Conservation (phyloP, 2,329 filamentous ascomycete genomes). For the Cordyceps cateniannulata region DNA sequence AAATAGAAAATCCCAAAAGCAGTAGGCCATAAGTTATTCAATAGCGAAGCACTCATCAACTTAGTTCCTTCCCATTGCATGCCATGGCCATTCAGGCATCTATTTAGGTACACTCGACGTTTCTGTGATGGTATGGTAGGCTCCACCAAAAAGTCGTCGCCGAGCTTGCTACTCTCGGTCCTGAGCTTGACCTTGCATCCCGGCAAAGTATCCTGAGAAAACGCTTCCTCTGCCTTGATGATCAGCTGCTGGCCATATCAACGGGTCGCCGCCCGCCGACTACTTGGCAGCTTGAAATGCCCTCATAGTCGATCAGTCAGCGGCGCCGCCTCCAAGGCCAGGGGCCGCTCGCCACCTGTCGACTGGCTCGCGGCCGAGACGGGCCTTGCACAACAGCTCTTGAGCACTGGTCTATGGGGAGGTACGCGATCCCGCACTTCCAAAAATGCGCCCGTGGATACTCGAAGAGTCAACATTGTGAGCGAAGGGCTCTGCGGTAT, state of each 20-base stretch:
- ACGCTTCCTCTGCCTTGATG: not conserved
- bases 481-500: slow-evolving; percentile 44
- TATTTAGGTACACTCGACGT: not conserved
- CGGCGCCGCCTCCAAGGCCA: not conserved
- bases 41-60: no score
- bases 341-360: not conserved
- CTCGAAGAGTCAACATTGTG: slow-evolving; percentile 45
- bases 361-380: slow-evolving; percentile 1
- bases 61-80: no score
- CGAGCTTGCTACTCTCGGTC: not conserved
- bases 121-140: not conserved
- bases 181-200: not conserved
- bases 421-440: not conserved
- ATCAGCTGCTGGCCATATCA: not conserved
- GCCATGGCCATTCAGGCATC: not conserved
- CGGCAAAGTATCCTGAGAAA: not conserved
- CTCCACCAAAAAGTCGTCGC: slow-evolving; percentile 1
- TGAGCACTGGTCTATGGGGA: slow-evolving; percentile 23
- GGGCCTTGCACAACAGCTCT: slow-evolving; percentile 20
- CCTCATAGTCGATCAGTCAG: not conserved
- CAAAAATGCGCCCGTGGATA: slow-evolving; percentile 19
- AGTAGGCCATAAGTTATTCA: no score
- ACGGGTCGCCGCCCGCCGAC: not conserved
- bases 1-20: no score
- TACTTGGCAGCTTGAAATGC: not conserved